These are phyloP conservation scores for Volvox africanus DNA, from an alignment of 139 green algal genomes.

Conservation along the genomic window DNA sequence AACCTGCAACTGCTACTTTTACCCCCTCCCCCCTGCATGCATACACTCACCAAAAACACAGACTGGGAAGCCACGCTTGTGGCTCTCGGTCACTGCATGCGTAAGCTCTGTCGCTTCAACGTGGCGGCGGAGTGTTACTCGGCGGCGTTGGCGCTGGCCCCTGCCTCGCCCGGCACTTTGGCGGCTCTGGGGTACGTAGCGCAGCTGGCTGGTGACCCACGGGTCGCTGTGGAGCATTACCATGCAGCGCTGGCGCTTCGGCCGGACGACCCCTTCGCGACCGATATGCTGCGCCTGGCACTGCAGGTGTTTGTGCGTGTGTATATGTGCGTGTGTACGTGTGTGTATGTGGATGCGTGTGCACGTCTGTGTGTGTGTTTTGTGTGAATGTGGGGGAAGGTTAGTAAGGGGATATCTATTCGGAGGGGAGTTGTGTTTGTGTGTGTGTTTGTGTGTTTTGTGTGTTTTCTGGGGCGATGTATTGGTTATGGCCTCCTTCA, in stretches of 20 bases:
- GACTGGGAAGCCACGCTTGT: slow-evolving; percentile 88
- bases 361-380: background rate
- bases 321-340: background rate
- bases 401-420: too few species aligned
- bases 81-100: slow-evolving; percentile 90
- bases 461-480: background rate
- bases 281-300: slow-evolving; percentile 85
- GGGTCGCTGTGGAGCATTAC: slow-evolving; percentile 87
- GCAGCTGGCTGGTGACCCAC: slow-evolving; percentile 80
- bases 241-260: slow-evolving; percentile 87
- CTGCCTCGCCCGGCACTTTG: slow-evolving; percentile 75
- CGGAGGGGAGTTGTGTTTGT: too few species aligned
- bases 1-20: background rate
- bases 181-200: slow-evolving; percentile 83
- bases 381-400: too few species aligned
- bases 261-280: slow-evolving; percentile 84
- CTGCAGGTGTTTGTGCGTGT: slow-evolving; percentile 51
- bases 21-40: background rate
- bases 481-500: too few species aligned
- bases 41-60: slow-evolving; percentile 10
- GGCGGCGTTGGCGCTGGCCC: slow-evolving; percentile 68
- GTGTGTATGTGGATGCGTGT: background rate
- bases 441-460: too few species aligned
- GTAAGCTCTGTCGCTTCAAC: slow-evolving; percentile 72
- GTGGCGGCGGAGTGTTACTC: slow-evolving; percentile 20